Evolutionary conservation across 768 basidiomycete genomes (phyloP).

Genomic region (Leccinum longicurvipes): DNA sequence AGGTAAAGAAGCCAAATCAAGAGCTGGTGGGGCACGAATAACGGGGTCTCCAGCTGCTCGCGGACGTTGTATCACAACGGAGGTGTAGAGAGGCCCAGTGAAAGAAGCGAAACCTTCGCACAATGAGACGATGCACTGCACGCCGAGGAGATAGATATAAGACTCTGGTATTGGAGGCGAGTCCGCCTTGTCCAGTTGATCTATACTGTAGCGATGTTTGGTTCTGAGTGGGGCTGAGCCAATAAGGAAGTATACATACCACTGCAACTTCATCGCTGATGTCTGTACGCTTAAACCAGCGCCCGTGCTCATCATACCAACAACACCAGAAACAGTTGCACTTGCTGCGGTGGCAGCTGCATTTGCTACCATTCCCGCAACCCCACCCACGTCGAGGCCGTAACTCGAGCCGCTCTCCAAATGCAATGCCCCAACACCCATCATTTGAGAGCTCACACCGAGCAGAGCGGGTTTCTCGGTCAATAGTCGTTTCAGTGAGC

Average conservation of each 20-base stretch:
- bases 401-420: constrained; percentile 35
- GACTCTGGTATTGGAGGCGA: constrained; percentile 90
- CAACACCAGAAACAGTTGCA: constrained; percentile 79
- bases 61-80: constrained; percentile 64
- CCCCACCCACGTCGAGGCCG: constrained; percentile 58
- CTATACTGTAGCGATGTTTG: constrained; percentile 60
- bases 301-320: constrained; percentile 77
- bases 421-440: constrained; percentile 64
- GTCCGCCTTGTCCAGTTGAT: constrained; percentile 97
- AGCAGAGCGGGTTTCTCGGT: constrained; percentile 87
- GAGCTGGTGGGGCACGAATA: constrained; percentile 68
- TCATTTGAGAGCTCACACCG: constrained; percentile 76
- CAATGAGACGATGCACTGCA: constrained; percentile 83
- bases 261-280: constrained; percentile 86
- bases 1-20: constrained; percentile 58
- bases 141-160: constrained; percentile 88
- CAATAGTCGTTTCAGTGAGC: constrained; percentile 79
- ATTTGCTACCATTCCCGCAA: constrained; percentile 81
- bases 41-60: constrained; percentile 60
- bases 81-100: constrained; percentile 71
- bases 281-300: constrained; percentile 68
- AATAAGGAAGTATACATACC: constrained; percentile 47
- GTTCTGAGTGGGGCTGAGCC: not conserved
- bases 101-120: constrained; percentile 82
- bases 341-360: constrained; percentile 80